Evolutionary conservation across 148 eudicot species (phyloP).

Genomic region (Suaeda aralocaspica): DNA sequence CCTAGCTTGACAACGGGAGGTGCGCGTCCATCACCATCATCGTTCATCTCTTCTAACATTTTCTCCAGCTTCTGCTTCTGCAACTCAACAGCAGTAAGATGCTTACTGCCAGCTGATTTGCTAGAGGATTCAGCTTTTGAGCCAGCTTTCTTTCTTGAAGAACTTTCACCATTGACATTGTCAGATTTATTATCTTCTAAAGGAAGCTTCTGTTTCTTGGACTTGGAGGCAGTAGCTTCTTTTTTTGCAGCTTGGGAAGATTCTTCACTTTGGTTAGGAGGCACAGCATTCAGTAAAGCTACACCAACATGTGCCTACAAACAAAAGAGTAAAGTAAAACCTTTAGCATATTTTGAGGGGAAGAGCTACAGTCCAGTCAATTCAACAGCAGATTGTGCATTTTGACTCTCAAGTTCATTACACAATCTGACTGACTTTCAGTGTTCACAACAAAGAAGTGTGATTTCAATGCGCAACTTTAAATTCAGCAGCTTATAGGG

Average conservation of each 20-base stretch:
- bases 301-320: slow-evolving; percentile 89
- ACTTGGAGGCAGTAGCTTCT: slow-evolving; percentile 46
- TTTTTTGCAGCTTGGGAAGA: slow-evolving; percentile 45
- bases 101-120: slow-evolving; percentile 47
- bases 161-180: slow-evolving; percentile 45
- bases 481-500: no score
- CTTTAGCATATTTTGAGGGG: neutral
- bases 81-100: slow-evolving; percentile 63
- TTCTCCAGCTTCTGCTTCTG: slow-evolving; percentile 78
- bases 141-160: slow-evolving; percentile 42
- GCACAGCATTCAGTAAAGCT: slow-evolving; percentile 77
- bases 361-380: no score
- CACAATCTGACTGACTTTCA: neutral
- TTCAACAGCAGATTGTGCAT: no score
- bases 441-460: no score
- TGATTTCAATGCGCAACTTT: no score
- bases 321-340: slow-evolving; percentile 9
- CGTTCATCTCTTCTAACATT: slow-evolving; percentile 81
- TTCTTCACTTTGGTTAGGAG: slow-evolving; percentile 42
- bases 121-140: slow-evolving; percentile 43
- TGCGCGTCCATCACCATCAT: slow-evolving; percentile 76
- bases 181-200: slow-evolving; percentile 40
- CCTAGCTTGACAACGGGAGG: slow-evolving; percentile 89
- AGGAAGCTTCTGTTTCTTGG: slow-evolving; percentile 51
- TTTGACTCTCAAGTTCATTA: neutral